Conservation (phyloP, 805 yeast species). For the Ogataea chonburiensis region DNA sequence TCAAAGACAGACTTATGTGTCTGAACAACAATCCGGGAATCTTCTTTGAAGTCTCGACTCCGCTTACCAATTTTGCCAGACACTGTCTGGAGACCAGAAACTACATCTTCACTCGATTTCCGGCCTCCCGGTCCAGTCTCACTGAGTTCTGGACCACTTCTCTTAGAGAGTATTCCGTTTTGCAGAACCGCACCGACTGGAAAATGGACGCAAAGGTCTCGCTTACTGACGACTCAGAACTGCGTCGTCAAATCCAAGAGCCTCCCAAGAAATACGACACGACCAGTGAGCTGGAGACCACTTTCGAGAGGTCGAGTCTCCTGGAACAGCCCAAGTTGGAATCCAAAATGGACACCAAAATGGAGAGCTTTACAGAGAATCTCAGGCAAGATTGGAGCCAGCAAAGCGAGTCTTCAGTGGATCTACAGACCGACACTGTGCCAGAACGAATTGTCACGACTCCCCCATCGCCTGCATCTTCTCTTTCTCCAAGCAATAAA, state of each 20-base stretch:
- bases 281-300: conserved; percentile 2
- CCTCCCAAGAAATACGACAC: conserved; percentile 10
- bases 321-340: neutral
- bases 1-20: conserved; percentile 9
- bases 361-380: neutral
- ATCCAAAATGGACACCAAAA: too few relatives aligned
- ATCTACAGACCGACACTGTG: neutral
- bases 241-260: conserved; percentile 22
- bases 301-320: conserved; percentile 1
- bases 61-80: conserved; percentile 30
- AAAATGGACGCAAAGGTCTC: conserved; percentile 13
- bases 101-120: conserved; percentile 18
- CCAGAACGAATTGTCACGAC: neutral
- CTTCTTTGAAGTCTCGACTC: conserved; percentile 25
- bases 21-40: conserved; percentile 12
- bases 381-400: too few relatives aligned
- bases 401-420: too few relatives aligned
- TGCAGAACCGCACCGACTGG: conserved; percentile 20
- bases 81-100: conserved; percentile 26
- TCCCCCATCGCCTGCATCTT: conserved; percentile 1
- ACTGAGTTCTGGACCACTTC: conserved; percentile 30
- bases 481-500: conserved; percentile 6
- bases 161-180: conserved; percentile 22
- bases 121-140: conserved; percentile 24
- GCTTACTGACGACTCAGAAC: conserved; percentile 27